Evolutionary conservation across 169 alveolate species (phyloP), one percentile per base, ranked within the genome.

Genomic region (Neospora caninum): DNA sequence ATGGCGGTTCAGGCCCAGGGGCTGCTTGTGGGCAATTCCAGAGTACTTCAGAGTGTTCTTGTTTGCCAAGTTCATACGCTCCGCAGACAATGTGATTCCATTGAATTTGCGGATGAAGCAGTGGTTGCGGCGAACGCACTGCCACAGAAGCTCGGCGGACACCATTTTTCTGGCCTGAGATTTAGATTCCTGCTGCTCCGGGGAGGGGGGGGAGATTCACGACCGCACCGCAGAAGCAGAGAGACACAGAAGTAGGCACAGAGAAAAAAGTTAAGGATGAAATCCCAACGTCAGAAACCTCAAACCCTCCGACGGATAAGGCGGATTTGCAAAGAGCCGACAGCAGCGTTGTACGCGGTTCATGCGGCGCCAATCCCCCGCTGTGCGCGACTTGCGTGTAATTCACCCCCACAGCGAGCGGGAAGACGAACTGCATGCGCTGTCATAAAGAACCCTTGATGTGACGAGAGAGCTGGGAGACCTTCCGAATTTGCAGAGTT

Each of bases 1-100:
- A 20, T 20, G 45, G 41, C 69, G 49, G 54, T 34, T 31, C 29
- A 88, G 93, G 36, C 93, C 93, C 49, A 88, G 82, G 16, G 93
- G 93, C 84, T 88, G 93, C 82, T 88, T 53, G 93, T 88, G 93
- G 84, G 82, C 69, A 27, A 88, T 41, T n/a, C 93, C 93, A 27
- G 69, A 39, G 93, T 38, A 58, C 82, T 58, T 49, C 69, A 88
- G 39, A 2, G 93, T 88, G 84, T 88, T 88, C 84, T 88, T 88
- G 64, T 64, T 49, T 25, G 58, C 29, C 54, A 88, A 58, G 58
- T 88, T 88, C 84, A 88, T 22, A 34, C 84, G 93, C 93, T 88
- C 93, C 39, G 82, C 78, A 4, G 93, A 45, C 86, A 88, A 41
- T 34, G 78, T 64, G 41, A 88, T 64, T 4, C 93, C 93, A 31